Evolutionary conservation across 2,329 filamentous ascomycete genomes (phyloP), one percentile per base, ranked within the genome.

Genomic region (Blastomyces emzantsi): DNA sequence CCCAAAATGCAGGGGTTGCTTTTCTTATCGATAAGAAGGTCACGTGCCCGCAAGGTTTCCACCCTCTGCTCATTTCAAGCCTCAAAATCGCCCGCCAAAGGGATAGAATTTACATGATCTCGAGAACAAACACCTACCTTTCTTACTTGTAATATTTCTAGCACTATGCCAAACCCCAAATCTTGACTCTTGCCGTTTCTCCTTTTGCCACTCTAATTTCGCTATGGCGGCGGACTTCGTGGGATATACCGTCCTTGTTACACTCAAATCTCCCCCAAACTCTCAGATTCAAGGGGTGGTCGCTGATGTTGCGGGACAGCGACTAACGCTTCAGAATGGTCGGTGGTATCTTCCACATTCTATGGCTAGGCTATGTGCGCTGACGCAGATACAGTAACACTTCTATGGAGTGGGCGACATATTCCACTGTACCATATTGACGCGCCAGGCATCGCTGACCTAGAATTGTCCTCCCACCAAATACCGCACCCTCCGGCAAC

Each of bases 211-310:
- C 58, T 49, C 25, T n/a, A 49, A 22, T 58, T 62, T 66, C 67
- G 77, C 64, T 69, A 89, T 89, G 87, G 85, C 87, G 59, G 81
- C 82, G 65, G 81, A 86, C 71, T 91, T 93, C 73, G 85, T 90
- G 71, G 90, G 90, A 66, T 83, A 90, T 74, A 86, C 87, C 65
- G 90, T 94, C 77, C 79, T 86, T 65, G 87, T 94, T 70, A 88
- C 87, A 45, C 81, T 94, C 67, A 84, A 82, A 70, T 80, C 85
- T 64, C 87, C 88, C 61, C 81, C 83, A 2, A 84, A 84, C 65
- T 84, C 83, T 52, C 80, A 84, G 69, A 78, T 93, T 60, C 85
- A 86, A 65, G 90, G 90, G 61, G 84, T 85, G 28, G 88, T 95
- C 45, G 83, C 85, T 65, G 82, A 86, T 69, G 86, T 93, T 62